These are phyloP conservation scores for Arachis monticola DNA, from an alignment of 331 rosid species.

Conservation along the genomic window DNA sequence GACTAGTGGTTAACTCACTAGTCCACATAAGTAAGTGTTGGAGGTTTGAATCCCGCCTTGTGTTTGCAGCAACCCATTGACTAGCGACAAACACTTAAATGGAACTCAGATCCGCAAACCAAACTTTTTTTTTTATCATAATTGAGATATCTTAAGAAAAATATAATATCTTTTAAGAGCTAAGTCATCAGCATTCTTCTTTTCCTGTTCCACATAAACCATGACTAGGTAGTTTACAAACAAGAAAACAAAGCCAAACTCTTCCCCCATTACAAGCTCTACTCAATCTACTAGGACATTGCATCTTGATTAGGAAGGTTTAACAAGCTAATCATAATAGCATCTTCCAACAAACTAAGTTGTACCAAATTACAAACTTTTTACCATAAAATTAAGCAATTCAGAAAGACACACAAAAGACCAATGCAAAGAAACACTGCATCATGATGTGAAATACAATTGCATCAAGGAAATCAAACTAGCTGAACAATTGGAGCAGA, in stretches of 20 bases:
- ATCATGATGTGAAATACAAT: neutral
- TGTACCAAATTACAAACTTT: neutral
- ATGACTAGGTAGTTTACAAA: neutral
- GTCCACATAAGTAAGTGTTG: too few relatives aligned
- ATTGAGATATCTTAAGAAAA: too few relatives aligned
- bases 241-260: conserved; percentile 18
- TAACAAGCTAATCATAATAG: neutral
- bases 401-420: conserved; percentile 2
- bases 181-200: neutral
- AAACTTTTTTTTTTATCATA: too few relatives aligned
- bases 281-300: conserved; percentile 4
- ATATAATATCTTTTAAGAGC: too few relatives aligned
- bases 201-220: neutral
- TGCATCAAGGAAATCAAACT: neutral
- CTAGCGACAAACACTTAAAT: too few relatives aligned
- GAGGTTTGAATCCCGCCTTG: too few relatives aligned
- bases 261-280: neutral
- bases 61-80: too few relatives aligned
- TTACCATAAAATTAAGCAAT: conserved; percentile 24
- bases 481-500: neutral
- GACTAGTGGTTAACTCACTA: too few relatives aligned
- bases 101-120: too few relatives aligned
- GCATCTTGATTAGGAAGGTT: neutral
- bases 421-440: neutral
- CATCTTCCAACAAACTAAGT: conserved; percentile 20